Base-by-base conservation (phyloP, 2,329 filamentous ascomycete genomes). In the Aspergillus vadensis region DNA sequence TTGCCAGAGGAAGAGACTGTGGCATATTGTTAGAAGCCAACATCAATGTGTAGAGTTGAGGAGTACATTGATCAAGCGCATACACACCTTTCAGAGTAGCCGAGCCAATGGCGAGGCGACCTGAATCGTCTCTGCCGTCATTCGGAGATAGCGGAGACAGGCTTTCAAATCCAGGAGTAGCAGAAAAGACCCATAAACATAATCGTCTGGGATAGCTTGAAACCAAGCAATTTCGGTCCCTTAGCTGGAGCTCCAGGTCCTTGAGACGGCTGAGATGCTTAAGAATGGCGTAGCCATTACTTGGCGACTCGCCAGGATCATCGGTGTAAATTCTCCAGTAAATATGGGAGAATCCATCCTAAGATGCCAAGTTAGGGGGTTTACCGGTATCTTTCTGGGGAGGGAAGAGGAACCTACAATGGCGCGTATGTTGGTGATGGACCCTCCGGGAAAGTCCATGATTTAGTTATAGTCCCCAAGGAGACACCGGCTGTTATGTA, bases 381-480 rank as follows among this genome's bases (percentile, higher is more conserved):
- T 57, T 25, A 23, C 19, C 32, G 23, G 38, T 17, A 32, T 36
- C 43, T 21, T n/a, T 25, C 25, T 38, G 50, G n/a, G 21, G 32
- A 44, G 51, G 19, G 23, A 25, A 44, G 32, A 54, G n/a, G 58
- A 47, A 72, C 77, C 66, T 72, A 79, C 77, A 69, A 79, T 74
- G 57, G 74, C 68, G 68, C 72, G 74, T 64, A 79, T 69, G 64
- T 79, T 79, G 48, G 77, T 79, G 65, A 73, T 74, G 60, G 74
- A 74, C 61, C 70, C 72, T 64, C 74, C 74, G 61, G 77, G 77
- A 69, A 79, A 79, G 66, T 79, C 77, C 77, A 79, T 79, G 64
- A 59, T 76, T 74, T 64, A 68, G 61, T 52, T 60, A 66, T 62
- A 64, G 65, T 67, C 62, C 63, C 57, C 52, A 63, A 55, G 64